These are phyloP conservation scores for Yamagishiella unicocca DNA, from an alignment of 139 green algal genomes.

Conservation along the genomic window DNA sequence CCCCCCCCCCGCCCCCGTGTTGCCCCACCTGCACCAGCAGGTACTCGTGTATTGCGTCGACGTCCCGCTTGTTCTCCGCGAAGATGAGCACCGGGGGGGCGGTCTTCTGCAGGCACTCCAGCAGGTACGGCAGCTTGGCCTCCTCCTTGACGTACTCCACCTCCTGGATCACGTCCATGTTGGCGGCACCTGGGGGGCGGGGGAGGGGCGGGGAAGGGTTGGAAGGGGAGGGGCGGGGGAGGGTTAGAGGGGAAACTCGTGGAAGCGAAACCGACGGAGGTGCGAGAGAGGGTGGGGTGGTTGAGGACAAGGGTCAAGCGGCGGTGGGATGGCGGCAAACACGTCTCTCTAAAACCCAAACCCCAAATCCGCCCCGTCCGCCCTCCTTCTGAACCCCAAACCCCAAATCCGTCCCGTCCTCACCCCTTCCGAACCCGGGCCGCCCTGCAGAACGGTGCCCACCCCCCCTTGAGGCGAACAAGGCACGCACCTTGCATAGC, in stretches of 20 bases:
- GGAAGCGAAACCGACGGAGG: too few species aligned
- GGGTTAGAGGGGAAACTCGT: background rate
- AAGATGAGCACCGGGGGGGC: slow-evolving; percentile 97
- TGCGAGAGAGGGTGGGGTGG: too few species aligned
- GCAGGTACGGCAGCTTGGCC: slow-evolving; percentile 94
- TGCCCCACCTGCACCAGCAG: slow-evolving; percentile 81
- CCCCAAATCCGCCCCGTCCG: too few species aligned
- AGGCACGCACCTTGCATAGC: too few species aligned
- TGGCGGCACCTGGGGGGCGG: slow-evolving; percentile 85
- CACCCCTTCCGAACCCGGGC: too few species aligned
- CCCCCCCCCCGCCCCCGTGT: background rate
- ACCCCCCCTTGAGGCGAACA: too few species aligned
- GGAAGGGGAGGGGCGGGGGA: background rate
- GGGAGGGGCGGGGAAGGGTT: background rate
- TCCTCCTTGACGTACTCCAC: slow-evolving; percentile 99
- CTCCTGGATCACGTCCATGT: slow-evolving; percentile 98
- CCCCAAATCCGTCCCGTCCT: too few species aligned
- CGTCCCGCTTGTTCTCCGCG: slow-evolving; percentile 97
- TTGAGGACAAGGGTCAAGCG: too few species aligned
- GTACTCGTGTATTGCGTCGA: slow-evolving; percentile 97
- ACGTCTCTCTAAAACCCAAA: too few species aligned
- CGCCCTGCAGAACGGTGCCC: too few species aligned
- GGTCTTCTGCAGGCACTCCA: slow-evolving; percentile 98
- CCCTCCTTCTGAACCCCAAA: too few species aligned
- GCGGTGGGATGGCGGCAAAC: too few species aligned